These are phyloP conservation scores for Spergularia marina DNA, from an alignment of 148 eudicot genomes.

Conservation along the genomic window DNA sequence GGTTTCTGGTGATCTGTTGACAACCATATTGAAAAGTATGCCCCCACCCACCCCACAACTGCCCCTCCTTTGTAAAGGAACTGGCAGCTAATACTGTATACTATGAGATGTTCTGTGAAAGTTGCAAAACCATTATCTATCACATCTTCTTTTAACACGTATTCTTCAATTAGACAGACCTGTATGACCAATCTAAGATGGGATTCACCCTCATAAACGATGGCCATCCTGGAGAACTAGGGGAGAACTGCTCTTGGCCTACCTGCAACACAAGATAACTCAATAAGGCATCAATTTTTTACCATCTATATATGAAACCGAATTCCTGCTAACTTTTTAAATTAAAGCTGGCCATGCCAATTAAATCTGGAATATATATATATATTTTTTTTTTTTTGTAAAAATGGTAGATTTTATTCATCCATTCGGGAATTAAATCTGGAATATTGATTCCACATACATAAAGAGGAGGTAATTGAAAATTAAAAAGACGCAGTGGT, in stretches of 20 bases:
- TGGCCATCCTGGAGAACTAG: conserved; percentile 99
- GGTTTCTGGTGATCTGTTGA: not conserved
- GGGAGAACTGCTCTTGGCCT: conserved; percentile 97
- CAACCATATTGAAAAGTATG: conserved; percentile 5
- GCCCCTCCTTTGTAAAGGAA: not conserved
- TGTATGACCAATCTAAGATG: conserved; percentile 97
- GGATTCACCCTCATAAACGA: conserved; percentile 99
- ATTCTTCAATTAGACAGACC: conserved; percentile 34
- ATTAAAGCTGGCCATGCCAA: not conserved
- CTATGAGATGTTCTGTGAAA: not conserved
- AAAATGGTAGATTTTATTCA: too few species aligned
- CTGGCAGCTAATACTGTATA: not conserved
- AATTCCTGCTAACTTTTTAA: not conserved
- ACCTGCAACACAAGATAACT: conserved; percentile 48
- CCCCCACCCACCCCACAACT: not conserved
- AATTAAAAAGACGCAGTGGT: not conserved
- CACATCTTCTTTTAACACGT: not conserved
- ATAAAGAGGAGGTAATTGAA: not conserved
- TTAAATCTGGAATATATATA: not conserved
- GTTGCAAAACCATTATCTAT: not conserved
- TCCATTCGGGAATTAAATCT: too few species aligned
- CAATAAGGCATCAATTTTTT: conserved; percentile 17
- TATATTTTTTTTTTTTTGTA: too few species aligned
- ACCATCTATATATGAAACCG: not conserved
- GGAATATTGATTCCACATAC: not conserved